phyloP scores from a whole-genome alignment of 371 early-diverging fungal genomes.

The Circinella minor region DNA sequence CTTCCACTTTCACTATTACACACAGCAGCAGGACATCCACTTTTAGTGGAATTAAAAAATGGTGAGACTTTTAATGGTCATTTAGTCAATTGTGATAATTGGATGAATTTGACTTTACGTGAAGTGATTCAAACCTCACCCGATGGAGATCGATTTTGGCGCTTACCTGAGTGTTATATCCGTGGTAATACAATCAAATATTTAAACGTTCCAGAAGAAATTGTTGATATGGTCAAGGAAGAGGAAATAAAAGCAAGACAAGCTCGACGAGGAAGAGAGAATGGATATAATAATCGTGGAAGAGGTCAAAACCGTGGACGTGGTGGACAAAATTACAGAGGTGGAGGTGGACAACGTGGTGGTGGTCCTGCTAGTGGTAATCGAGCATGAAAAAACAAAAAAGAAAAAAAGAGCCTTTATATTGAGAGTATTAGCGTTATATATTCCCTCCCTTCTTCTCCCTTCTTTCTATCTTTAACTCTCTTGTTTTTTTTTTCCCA shows the following conservation, averaged over 20 bases:
- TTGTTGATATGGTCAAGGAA: constrained; percentile 90
- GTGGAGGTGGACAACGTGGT: not conserved
- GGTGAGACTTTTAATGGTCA: constrained; percentile 98
- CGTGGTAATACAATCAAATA: constrained; percentile 95
- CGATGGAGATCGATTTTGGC: constrained; percentile 93
- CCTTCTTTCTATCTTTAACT: too few species aligned
- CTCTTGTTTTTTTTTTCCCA: too few species aligned
- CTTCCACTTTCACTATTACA: constrained; percentile 91
- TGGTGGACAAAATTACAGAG: constrained; percentile 4
- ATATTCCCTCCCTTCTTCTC: not conserved
- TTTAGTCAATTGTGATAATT: constrained; percentile 95
- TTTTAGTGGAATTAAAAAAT: constrained; percentile 97
- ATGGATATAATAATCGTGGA: constrained; percentile 48
- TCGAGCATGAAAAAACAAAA: constrained; percentile 3
- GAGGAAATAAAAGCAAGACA: constrained; percentile 37
- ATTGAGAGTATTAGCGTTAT: not conserved
- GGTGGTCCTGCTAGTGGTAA: not conserved
- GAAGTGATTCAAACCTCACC: constrained; percentile 96
- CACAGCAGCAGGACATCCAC: constrained; percentile 89
- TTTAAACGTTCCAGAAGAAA: constrained; percentile 91
- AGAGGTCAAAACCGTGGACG: constrained; percentile 39
- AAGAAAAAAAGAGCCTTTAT: not conserved
- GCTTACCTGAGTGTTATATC: constrained; percentile 90
- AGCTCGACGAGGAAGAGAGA: constrained; percentile 48
- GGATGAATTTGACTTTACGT: constrained; percentile 96